phyloP scores from a whole-genome alignment of 2,329 filamentous ascomycete species.

The Zarea fungicola region DNA sequence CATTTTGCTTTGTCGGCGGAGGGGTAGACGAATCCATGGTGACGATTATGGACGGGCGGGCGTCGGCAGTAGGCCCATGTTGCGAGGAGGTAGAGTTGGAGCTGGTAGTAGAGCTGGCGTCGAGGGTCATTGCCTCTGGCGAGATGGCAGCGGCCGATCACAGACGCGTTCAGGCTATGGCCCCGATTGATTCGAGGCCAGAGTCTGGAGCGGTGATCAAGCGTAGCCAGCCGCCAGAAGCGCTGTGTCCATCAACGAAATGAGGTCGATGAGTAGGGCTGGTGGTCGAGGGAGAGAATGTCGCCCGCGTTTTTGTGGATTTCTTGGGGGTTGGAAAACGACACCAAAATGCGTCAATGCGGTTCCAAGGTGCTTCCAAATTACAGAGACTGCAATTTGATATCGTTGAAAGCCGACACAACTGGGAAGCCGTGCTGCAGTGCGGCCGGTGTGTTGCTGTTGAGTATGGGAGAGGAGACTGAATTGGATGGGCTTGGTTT shows the following conservation, averaged over 20 bases:
- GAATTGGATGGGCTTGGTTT: conserved; percentile 1
- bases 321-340: neutral
- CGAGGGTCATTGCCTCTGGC: conserved; percentile 12
- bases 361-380: neutral
- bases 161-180: conserved; percentile 24
- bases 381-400: neutral
- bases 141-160: conserved; percentile 18
- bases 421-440: neutral
- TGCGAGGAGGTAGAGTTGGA: conserved; percentile 8
- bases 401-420: neutral
- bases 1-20: neutral
- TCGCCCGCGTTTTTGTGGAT: neutral
- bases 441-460: neutral
- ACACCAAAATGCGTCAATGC: conserved; percentile 3
- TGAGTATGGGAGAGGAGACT: neutral
- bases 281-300: neutral
- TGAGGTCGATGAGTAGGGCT: neutral
- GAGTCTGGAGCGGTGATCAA: conserved; percentile 24
- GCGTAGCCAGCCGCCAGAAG: conserved; percentile 31
- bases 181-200: conserved; percentile 22
- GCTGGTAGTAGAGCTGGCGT: conserved; percentile 9
- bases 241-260: conserved; percentile 34
- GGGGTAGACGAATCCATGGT: conserved; percentile 4
- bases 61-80: conserved; percentile 8
- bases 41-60: conserved; percentile 2